These are phyloP conservation scores for Platanthera guangdongensis DNA, from an alignment of 106 monocot genomes.

Conservation along the genomic window DNA sequence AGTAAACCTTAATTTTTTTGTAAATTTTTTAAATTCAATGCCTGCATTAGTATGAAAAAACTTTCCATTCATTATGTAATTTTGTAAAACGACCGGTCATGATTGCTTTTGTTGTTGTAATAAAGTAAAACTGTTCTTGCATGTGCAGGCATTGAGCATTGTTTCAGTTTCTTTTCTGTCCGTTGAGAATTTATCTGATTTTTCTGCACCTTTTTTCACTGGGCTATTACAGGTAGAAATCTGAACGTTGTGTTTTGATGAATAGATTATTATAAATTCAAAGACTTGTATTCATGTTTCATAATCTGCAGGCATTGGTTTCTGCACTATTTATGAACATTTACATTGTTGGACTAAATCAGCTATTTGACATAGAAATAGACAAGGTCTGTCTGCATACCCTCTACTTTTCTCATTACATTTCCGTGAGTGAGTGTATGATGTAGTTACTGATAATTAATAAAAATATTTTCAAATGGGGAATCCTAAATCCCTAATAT, in stretches of 20 bases:
- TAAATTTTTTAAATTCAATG: not conserved
- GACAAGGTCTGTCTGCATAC: conserved; percentile 61
- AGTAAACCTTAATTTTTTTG: conserved; percentile 12
- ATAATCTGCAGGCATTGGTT: conserved; percentile 57
- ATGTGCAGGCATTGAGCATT: conserved; percentile 72
- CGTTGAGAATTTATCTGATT: conserved; percentile 58
- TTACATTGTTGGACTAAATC: conserved; percentile 98
- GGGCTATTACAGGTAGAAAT: conserved; percentile 70
- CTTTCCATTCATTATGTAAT: not conserved
- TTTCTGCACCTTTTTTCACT: conserved; percentile 72
- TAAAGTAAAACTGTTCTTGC: conserved; percentile 8
- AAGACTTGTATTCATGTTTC: not conserved
- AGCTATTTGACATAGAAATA: conserved; percentile 91
- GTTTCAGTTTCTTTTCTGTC: conserved; percentile 89
- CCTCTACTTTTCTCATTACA: not conserved
- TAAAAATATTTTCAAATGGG: not conserved
- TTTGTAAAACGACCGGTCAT: not conserved
- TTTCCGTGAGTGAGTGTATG: not conserved
- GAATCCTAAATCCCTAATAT: not conserved
- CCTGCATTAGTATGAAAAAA: not conserved
- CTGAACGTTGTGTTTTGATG: not conserved
- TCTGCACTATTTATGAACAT: conserved; percentile 97
- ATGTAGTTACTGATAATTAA: not conserved
- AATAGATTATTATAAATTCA: conserved; percentile 4
- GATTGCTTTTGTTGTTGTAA: not conserved